Percentiles rank a stretch among this genome's conserved stretches.
Evolutionary conservation across 139 green algal genomes (phyloP).

Genomic region (Picochlorum costavermella): DNA sequence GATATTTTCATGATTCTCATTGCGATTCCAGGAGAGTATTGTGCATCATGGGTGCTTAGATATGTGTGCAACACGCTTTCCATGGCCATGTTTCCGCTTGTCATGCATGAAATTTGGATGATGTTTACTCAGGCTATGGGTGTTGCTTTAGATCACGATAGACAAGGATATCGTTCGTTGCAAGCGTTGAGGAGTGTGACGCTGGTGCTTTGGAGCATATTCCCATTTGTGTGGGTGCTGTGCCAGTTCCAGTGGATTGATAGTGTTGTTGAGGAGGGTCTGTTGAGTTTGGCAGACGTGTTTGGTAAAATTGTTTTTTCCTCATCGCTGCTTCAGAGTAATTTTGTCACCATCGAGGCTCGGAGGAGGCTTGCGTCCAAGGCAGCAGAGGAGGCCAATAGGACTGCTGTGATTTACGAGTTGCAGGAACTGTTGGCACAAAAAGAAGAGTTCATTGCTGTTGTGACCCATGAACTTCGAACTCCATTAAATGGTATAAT

Average conservation of each 20-base stretch:
- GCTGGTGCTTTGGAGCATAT: conserved; percentile 22
- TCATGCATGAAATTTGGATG: conserved; percentile 19
- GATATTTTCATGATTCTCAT: conserved; percentile 44
- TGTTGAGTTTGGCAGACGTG: conserved; percentile 24
- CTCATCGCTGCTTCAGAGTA: conserved; percentile 21
- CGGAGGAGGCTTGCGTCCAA: conserved; percentile 23
- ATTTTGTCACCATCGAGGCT: conserved; percentile 34
- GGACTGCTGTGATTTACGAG: conserved; percentile 27
- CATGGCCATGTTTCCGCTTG: conserved; percentile 24
- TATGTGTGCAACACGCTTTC: conserved; percentile 27
- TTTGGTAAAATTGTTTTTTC: conserved; percentile 31
- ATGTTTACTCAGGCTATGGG: conserved; percentile 16
- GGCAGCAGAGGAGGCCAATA: conserved; percentile 31
- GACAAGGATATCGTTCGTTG: conserved; percentile 10
- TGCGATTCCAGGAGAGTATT: conserved; percentile 26
- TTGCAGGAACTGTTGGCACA: conserved; percentile 37
- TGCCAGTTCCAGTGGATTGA: conserved; percentile 19
- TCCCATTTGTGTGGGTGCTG: conserved; percentile 26
- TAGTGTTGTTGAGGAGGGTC: conserved; percentile 16
- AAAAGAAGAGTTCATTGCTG: conserved; percentile 68
- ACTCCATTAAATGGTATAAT: conserved; percentile 80
- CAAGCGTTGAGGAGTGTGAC: conserved; percentile 21
- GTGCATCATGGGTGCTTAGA: conserved; percentile 13
- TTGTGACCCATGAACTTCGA: conserved; percentile 69
- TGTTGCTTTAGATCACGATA: conserved; percentile 11